Conservation (phyloP, 257 asterid genomes). For the Forsythia viridissima region DNA sequence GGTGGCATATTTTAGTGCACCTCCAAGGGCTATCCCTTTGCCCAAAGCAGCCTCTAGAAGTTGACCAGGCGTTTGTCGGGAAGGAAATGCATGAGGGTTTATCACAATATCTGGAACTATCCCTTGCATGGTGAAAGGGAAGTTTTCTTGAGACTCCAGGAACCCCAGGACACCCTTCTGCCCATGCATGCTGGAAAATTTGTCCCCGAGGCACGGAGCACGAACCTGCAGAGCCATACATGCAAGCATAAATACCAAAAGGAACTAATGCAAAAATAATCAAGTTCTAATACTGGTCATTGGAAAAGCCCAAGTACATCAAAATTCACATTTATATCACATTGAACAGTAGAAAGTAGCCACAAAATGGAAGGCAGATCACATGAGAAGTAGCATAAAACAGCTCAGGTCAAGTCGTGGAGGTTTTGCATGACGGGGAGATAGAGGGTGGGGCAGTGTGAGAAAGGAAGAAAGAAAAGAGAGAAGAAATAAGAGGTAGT, state of each 20-base stretch:
- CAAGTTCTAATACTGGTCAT: background rate
- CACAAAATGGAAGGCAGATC: no score
- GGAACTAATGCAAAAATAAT: background rate
- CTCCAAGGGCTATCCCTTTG: constrained; percentile 90
- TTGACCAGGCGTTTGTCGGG: constrained; percentile 96
- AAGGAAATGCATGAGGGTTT: constrained; percentile 97
- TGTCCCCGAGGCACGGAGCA: constrained; percentile 88
- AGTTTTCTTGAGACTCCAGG: constrained; percentile 88
- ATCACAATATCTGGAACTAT: constrained; percentile 94
- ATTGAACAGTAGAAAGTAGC: no score
- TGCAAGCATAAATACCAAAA: background rate
- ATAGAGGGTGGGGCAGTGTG: no score
- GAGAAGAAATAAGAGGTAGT: no score
- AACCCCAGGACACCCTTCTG: constrained; percentile 96
- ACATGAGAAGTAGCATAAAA: no score
- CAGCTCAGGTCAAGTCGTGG: no score
- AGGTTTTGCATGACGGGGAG: no score
- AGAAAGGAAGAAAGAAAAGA: no score
- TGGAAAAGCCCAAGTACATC: background rate
- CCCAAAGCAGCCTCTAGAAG: constrained; percentile 89
- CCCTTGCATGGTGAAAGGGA: constrained; percentile 83
- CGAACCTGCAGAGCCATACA: constrained; percentile 63
- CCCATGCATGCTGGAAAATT: constrained; percentile 98
- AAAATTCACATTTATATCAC: background rate
- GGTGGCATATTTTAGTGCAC: constrained; percentile 71